A percentile compares a stretch with the other conserved stretches of the same genome.
Evolutionary conservation across 352 stramenopile species (phyloP).

Genomic region (Globisporangium uncinulatum): DNA sequence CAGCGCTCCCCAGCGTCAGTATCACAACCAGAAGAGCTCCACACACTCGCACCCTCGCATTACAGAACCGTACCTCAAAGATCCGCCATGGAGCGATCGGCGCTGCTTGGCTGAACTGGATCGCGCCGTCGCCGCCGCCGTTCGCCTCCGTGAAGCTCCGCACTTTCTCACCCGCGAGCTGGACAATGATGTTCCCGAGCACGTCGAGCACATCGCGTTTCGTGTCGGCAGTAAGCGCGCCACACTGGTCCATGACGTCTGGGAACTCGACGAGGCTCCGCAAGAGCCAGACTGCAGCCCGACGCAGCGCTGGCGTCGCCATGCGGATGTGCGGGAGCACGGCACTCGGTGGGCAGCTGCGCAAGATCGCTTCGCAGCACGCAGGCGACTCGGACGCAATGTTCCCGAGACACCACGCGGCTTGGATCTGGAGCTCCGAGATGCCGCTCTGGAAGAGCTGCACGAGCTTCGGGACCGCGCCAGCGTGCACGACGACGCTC

Average conservation of each 20-base stretch:
- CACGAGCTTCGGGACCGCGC: conserved; percentile 70
- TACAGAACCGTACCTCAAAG: conserved; percentile 53
- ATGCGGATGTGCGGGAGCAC: conserved; percentile 84
- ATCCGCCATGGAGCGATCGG: conserved; percentile 75
- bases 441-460: conserved; percentile 83
- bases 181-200: conserved; percentile 65
- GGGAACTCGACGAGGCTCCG: conserved; percentile 83
- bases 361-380: conserved; percentile 72
- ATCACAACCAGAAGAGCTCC: background rate
- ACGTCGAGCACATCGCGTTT: conserved; percentile 74
- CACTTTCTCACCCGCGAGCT: conserved; percentile 76
- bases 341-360: conserved; percentile 53
- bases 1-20: background rate
- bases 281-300: conserved; percentile 76
- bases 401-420: conserved; percentile 83
- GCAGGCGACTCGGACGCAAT: conserved; percentile 70
- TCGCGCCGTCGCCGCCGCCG: conserved; percentile 22
- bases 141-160: conserved; percentile 50
- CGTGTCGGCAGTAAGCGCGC: conserved; percentile 34
- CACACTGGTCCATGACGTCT: conserved; percentile 55
- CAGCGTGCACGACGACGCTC: conserved; percentile 57
- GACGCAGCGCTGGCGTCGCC: conserved; percentile 68
- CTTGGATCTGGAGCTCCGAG: conserved; percentile 85
- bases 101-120: conserved; percentile 51
- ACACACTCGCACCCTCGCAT: background rate